Conservation (phyloP, 257 asterid species). For the Lavandula angustifolia region DNA sequence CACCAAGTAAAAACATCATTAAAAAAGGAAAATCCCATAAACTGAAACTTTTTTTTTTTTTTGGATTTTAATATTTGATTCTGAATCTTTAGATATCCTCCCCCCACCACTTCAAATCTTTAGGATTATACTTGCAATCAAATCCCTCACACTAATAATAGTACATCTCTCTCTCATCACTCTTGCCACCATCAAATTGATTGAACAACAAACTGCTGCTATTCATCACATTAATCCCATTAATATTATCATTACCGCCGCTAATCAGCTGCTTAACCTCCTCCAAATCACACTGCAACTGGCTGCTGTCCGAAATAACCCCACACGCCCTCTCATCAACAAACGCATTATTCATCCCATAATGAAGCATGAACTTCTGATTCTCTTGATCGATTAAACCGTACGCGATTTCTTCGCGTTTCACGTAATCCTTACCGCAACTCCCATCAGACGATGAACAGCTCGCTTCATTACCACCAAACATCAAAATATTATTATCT, state of each 20-base stretch:
- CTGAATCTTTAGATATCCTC: conserved; percentile 26
- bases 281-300: conserved; percentile 50
- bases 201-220: conserved; percentile 35
- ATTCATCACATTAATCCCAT: neutral
- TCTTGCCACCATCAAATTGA: conserved; percentile 55
- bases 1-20: conserved; percentile 13
- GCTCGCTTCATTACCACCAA: conserved; percentile 53
- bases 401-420: conserved; percentile 47
- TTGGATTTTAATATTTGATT: neutral
- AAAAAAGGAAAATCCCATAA: conserved; percentile 37
- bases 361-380: conserved; percentile 48
- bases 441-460: conserved; percentile 77
- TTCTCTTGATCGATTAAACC: conserved; percentile 32
- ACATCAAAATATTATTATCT: conserved; percentile 42
- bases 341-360: conserved; percentile 20
- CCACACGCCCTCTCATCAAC: conserved; percentile 24
- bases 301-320: conserved; percentile 31
- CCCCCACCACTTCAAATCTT: conserved; percentile 44
- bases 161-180: conserved; percentile 45
- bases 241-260: conserved; percentile 15
- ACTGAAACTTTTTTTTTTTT: conserved; percentile 33
- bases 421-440: conserved; percentile 50
- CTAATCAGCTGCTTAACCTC: conserved; percentile 58
- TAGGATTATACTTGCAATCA: conserved; percentile 31
- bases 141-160: conserved; percentile 41